Conservation (phyloP, 495 filamentous ascomycete genomes). For the Penicillium steckii region DNA sequence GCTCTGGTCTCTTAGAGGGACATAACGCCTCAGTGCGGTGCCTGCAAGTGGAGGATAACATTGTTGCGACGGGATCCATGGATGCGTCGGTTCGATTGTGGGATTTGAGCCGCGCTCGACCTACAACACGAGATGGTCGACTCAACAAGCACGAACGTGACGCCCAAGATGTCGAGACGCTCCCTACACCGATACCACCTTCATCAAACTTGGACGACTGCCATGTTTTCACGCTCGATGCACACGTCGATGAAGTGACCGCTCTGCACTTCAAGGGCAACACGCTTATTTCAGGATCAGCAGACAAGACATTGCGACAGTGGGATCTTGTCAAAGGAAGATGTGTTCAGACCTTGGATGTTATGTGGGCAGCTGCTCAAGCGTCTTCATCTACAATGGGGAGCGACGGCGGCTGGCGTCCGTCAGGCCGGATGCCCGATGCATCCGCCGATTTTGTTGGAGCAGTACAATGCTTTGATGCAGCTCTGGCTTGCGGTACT, state of each 20-base stretch:
- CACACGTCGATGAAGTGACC: conserved; percentile 93
- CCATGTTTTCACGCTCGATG: conserved; percentile 78
- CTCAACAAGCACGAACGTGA: conserved; percentile 64
- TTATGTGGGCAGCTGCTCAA: conserved; percentile 98
- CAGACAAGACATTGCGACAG: conserved; percentile 95
- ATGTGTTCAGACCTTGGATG: conserved; percentile 95
- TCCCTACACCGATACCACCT: conserved; percentile 52
- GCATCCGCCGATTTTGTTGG: conserved; percentile 89
- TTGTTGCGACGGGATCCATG: conserved; percentile 92
- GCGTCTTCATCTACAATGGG: conserved; percentile 68
- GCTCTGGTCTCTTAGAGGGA: conserved; percentile 86
- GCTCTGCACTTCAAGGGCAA: conserved; percentile 86
- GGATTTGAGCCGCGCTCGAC: conserved; percentile 77
- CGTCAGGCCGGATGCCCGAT: conserved; percentile 59
- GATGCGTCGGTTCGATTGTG: conserved; percentile 94
- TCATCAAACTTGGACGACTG: conserved; percentile 81
- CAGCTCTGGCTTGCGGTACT: conserved; percentile 94
- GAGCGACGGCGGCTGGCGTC: conserved; percentile 53
- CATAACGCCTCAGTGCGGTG: conserved; percentile 93
- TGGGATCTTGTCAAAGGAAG: conserved; percentile 96
- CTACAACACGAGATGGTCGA: conserved; percentile 55
- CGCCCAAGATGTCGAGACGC: conserved; percentile 60
- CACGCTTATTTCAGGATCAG: conserved; percentile 89
- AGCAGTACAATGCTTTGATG: conserved; percentile 93
- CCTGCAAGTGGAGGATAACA: conserved; percentile 92